Conservation (phyloP, 495 filamentous ascomycete species). For the Letharia columbiana region DNA sequence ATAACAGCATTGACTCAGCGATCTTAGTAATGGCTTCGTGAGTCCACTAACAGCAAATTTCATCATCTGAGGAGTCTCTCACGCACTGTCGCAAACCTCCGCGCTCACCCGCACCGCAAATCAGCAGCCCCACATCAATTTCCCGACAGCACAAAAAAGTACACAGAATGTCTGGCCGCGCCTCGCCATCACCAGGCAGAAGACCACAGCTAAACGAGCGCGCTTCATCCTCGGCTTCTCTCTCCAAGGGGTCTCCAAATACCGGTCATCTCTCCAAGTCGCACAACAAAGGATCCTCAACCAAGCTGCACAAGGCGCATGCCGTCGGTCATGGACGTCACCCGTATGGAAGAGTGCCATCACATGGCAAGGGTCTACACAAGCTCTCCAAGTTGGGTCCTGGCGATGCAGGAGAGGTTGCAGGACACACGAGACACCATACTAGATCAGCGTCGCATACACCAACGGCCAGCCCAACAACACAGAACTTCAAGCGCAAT, state of each 20-base stretch:
- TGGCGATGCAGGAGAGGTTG: slow-evolving; percentile 9
- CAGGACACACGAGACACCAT: slow-evolving; percentile 12
- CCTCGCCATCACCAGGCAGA: slow-evolving; percentile 20
- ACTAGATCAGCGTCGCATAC: slow-evolving; percentile 22
- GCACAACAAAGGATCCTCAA: slow-evolving; percentile 21
- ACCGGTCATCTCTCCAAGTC: slow-evolving; percentile 13
- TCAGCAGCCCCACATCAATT: not conserved
- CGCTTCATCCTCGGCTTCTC: slow-evolving; percentile 20
- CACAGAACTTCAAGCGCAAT: slow-evolving; percentile 21
- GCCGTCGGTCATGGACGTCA: slow-evolving; percentile 25
- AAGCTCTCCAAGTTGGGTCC: slow-evolving; percentile 30
- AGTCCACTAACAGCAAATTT: not conserved
- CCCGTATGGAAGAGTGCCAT: slow-evolving; percentile 28
- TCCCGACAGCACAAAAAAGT: not conserved
- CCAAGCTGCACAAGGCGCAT: slow-evolving; percentile 25
- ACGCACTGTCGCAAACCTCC: slow-evolving; percentile 1
- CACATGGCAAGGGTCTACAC: slow-evolving; percentile 34
- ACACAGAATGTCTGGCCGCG: slow-evolving; percentile 18
- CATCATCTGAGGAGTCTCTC: not conserved
- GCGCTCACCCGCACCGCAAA: not conserved
- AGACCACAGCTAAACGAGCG: slow-evolving; percentile 22
- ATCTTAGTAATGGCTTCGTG: not conserved
- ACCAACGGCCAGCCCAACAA: slow-evolving; percentile 22
- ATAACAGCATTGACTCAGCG: not conserved
- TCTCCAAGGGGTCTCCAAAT: slow-evolving; percentile 23